Evolutionary conservation across 768 basidiomycete species (phyloP).

Genomic region (Russula virescens): DNA sequence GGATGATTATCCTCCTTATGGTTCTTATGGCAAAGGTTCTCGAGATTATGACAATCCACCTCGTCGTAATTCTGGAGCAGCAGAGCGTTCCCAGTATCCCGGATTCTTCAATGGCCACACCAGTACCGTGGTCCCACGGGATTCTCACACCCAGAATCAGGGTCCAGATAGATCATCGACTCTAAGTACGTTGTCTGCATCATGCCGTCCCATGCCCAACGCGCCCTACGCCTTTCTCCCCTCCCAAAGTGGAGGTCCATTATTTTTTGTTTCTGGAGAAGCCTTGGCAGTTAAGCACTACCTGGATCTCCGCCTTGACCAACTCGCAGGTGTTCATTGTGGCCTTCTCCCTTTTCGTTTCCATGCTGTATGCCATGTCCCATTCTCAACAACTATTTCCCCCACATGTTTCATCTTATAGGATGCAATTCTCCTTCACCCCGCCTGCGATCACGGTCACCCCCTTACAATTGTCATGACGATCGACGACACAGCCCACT

Average conservation of each 20-base stretch:
- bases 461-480: slow-evolving; percentile 15
- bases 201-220: slow-evolving; percentile 23
- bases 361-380: slow-evolving; percentile 16
- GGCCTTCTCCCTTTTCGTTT: slow-evolving; percentile 25
- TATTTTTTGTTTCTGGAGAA: slow-evolving; percentile 20
- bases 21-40: slow-evolving; percentile 17
- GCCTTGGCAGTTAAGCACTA: slow-evolving; percentile 25
- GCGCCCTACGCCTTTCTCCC: slow-evolving; percentile 12
- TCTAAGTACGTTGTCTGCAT: slow-evolving; percentile 27
- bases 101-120: slow-evolving; percentile 7
- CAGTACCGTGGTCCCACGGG: slow-evolving; percentile 11
- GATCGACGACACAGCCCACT: slow-evolving; percentile 16
- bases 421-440: slow-evolving; percentile 25
- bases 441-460: slow-evolving; percentile 17
- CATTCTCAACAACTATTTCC: slow-evolving; percentile 25
- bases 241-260: slow-evolving; percentile 23
- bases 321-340: slow-evolving; percentile 23
- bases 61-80: slow-evolving; percentile 10
- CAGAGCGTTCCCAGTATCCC: slow-evolving; percentile 15
- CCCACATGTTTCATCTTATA: slow-evolving; percentile 24
- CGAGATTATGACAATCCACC: slow-evolving; percentile 14
- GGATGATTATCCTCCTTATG: slow-evolving; percentile 19
- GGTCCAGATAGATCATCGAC: slow-evolving; percentile 24
- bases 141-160: slow-evolving; percentile 17
- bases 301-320: slow-evolving; percentile 20